These are phyloP conservation scores for Phlebopus sp. DNA, from an alignment of 1,284 basidiomycete genomes.

Conservation along the genomic window DNA sequence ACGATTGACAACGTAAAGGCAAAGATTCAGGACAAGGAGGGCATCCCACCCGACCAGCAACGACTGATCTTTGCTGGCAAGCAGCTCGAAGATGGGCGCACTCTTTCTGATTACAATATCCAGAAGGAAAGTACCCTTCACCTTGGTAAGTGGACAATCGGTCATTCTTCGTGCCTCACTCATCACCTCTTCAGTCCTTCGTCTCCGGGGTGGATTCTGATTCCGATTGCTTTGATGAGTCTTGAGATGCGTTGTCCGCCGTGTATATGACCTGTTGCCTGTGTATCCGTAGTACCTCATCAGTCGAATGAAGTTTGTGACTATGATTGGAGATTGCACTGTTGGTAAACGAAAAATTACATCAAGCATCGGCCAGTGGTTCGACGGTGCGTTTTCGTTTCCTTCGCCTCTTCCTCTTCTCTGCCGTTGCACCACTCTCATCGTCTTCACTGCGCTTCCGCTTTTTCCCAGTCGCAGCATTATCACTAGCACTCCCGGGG, in stretches of 20 bases:
- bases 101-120: constrained; percentile 65
- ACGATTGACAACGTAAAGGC: constrained; percentile 75
- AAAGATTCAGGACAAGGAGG: constrained; percentile 78
- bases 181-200: constrained; percentile 53
- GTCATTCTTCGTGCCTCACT: constrained; percentile 37
- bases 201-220: constrained; percentile 69
- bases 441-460: constrained; percentile 20
- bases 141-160: constrained; percentile 39
- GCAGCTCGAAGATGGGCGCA: constrained; percentile 68
- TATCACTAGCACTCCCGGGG: not conserved
- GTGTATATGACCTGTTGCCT: not conserved
- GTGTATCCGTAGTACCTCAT: not conserved
- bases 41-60: constrained; percentile 70
- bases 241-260: constrained; percentile 1
- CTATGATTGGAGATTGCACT: too few species aligned
- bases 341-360: too few species aligned
- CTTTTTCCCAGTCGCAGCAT: constrained; percentile 15
- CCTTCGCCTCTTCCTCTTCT: constrained; percentile 36
- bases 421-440: not conserved
- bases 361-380: too few species aligned
- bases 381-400: constrained; percentile 14
- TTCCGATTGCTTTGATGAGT: constrained; percentile 27
- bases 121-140: constrained; percentile 73
- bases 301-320: not conserved
- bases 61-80: constrained; percentile 77